Evolutionary conservation across 2,329 filamentous ascomycete genomes (phyloP), one percentile per base, ranked within the genome.

Genomic region (Setomelanomma holmii): DNA sequence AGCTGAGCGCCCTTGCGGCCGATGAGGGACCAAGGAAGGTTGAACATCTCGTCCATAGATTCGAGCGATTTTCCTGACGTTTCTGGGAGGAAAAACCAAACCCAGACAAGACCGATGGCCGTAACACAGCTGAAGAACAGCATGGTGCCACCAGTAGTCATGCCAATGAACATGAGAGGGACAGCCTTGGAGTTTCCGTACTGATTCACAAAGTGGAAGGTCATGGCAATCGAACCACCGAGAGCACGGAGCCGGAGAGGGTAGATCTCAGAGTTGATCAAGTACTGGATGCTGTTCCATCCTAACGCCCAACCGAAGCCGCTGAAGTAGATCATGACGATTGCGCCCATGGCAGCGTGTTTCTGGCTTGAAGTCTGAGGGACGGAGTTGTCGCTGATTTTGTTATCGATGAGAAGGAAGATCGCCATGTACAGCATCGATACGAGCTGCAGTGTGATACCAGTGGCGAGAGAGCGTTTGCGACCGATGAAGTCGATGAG

Each of bases 271-370:
- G 88, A 87, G 12, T 89, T 91, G 49, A 93, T 82, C 4, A 93
- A 81, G 69, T 92, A 93, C 74, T 91, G 89, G 80, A 90, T 89
- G 1, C 81, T 84, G 76, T 91, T 91, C 88, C 86, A 92, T 30
- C 70, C 69, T 1, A 75, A 59, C 1, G 74, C 74, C 74, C 74
- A 76, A 10, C 73, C 74, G 40, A 75, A 74, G 20, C 73, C 73
- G 21, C 54, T 62, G 55, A 76, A 69, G 57, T 76, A 91, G 60
- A 91, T 89, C 85, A 89, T 88, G 41, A 85, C 86, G 52, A 76
- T 76, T 11, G 89, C 89, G 3, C 84, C 87, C 20, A 82, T 85
- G 46, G 86, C 88, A 4, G 86, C 83, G 1, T 77, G 79, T 58
- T 80, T 78, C 61, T 88, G 78, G 16, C 67, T 63, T 0, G 66